Evolutionary conservation across 2,329 filamentous ascomycete genomes (phyloP), one percentile per base, ranked within the genome.

Genomic region (Daldinia sp.): DNA sequence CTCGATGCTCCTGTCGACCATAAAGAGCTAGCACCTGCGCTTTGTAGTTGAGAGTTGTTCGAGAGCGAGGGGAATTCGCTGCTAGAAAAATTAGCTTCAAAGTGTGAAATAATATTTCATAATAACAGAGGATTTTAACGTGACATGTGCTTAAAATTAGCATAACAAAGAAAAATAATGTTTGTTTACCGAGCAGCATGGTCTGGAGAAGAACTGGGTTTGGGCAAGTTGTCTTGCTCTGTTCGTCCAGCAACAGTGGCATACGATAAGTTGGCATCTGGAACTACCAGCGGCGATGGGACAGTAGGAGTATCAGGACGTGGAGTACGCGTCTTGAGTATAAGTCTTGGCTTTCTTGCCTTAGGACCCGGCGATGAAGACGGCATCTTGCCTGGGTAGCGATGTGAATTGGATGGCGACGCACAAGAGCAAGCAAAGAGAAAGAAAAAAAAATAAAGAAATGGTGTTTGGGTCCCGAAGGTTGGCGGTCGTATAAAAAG

Each of bases 41-140:
- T 85, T 30, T 84, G 80, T 48, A 88, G 78, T 74, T 88, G 86
- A 50, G 87, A 82, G 70, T 86, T 89, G 74, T 88, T 89, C 58
- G 88, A 90, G 72, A 91, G 79, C 23, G 88, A 89, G 7, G 89
- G 89, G 61, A 91, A 91, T 75, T 91, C 89, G 68, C 89, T 91
- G 68, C 55, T 59, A 67, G 30, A 68, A 39, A 62, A 63, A 60
- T 80, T 57, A 80, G 79, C 23, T n/a, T 51, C 35, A 50, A 28
- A 7, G 41, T 50, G 30, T 12, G 26, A 37, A 53, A 33, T 39
- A 28, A 46, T 6, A 20, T 6, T 50, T 44, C 26, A 20, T 6
- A 39, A 39, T 26, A 20, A 15, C 15, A 37, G 26, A 39, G n/a
- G 5, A 42, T 7, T 30, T n/a, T 4, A 53, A 28, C 12, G 46